These are phyloP conservation scores for Diaporthe ilicicola DNA, from an alignment of 2,329 filamentous ascomycete genomes.

Conservation along the genomic window DNA sequence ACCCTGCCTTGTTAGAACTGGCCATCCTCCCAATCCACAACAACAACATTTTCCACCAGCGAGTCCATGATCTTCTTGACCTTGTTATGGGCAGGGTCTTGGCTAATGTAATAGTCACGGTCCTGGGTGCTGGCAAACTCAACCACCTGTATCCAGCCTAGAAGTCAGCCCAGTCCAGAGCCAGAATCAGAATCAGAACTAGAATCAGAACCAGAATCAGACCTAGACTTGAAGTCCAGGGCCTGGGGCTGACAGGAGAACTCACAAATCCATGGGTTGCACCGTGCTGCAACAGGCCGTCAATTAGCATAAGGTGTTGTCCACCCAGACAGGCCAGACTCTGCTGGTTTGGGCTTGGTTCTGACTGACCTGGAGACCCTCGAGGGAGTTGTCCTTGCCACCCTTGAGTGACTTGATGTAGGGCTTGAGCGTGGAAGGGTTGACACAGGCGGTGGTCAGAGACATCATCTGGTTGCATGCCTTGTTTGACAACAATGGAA, in stretches of 20 bases:
- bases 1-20: conserved; percentile 35
- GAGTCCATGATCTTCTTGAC: conserved; percentile 61
- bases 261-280: conserved; percentile 10
- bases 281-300: neutral
- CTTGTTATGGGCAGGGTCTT: conserved; percentile 68
- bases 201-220: neutral
- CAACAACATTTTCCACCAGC: conserved; percentile 59
- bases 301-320: neutral
- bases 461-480: conserved; percentile 48
- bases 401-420: conserved; percentile 68
- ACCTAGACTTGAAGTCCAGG: neutral
- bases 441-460: conserved; percentile 65
- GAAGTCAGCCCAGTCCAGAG: neutral
- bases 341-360: too few relatives aligned
- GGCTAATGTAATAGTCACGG: conserved; percentile 70
- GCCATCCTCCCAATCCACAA: conserved; percentile 64
- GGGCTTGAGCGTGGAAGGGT: conserved; percentile 63
- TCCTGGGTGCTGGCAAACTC: conserved; percentile 71
- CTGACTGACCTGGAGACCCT: conserved; percentile 63
- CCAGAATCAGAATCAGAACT: neutral
- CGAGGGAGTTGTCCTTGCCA: conserved; percentile 67
- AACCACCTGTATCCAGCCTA: conserved; percentile 50
- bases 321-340: neutral
- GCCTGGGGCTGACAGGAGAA: neutral
- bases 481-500: conserved; percentile 31